A percentile compares a stretch with the other conserved stretches of the same genome.
Conservation (phyloP, 2,329 filamentous ascomycete species). For the Phaeoacremonium minimum region DNA sequence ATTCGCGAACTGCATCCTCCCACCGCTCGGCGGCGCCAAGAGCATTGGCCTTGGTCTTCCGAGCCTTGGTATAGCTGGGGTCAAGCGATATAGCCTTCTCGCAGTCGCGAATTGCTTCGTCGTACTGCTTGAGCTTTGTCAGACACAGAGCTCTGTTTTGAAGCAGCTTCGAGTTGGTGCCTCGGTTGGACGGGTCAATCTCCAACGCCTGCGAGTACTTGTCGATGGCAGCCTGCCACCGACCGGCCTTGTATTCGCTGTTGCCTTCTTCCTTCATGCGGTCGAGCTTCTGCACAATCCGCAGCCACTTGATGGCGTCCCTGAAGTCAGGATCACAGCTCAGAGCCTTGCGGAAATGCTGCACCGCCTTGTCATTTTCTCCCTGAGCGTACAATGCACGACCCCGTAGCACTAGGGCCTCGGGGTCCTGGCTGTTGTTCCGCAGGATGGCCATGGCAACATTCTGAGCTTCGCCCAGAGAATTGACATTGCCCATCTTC, state of each 20-base stretch:
- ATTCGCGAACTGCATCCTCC: conserved; percentile 86
- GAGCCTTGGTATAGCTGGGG: conserved; percentile 80
- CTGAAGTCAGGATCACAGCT: conserved; percentile 89
- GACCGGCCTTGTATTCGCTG: conserved; percentile 77
- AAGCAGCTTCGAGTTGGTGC: conserved; percentile 89
- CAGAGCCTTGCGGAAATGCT: conserved; percentile 86
- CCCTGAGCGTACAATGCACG: conserved; percentile 85
- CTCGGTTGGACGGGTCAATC: conserved; percentile 83
- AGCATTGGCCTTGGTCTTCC: conserved; percentile 90
- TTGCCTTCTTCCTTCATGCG: conserved; percentile 95
- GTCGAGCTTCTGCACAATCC: conserved; percentile 87
- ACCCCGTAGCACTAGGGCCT: conserved; percentile 86
- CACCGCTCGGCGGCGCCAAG: conserved; percentile 80
- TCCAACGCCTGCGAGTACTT: conserved; percentile 80
- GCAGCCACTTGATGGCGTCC: conserved; percentile 81
- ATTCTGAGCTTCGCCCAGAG: conserved; percentile 86
- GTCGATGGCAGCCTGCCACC: conserved; percentile 75
- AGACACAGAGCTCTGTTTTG: conserved; percentile 89
- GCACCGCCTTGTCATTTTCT: conserved; percentile 91
- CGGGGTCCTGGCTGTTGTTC: conserved; percentile 84
- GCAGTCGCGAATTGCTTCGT: conserved; percentile 78
- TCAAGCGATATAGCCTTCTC: conserved; percentile 80
- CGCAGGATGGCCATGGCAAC: conserved; percentile 85
- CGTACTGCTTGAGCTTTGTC: conserved; percentile 78
- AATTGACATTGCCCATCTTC: conserved; percentile 87